Conservation (phyloP, 23 red algal species). For the Agarophyton chilense region DNA sequence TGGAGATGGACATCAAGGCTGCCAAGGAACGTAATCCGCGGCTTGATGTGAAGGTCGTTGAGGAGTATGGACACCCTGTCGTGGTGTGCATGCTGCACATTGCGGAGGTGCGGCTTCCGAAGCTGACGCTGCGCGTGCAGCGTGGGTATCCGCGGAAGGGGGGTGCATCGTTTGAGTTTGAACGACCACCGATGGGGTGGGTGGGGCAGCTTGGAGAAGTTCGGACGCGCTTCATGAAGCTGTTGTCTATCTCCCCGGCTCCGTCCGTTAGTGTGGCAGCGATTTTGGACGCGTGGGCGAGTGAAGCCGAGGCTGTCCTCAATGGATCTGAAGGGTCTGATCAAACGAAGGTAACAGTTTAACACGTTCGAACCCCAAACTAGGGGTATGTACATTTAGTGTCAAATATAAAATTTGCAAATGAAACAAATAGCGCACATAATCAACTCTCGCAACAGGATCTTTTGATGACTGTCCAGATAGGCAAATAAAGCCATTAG, state of each 20-base stretch:
- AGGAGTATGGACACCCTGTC: conserved; percentile 77
- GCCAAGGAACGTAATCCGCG: conserved; percentile 47
- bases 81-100: conserved; percentile 59
- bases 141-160: conserved; percentile 78
- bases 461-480: no score
- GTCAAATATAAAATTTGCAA: no score
- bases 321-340: conserved; percentile 56
- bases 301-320: conserved; percentile 57
- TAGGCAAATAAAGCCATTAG: no score
- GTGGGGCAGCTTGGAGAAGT: conserved; percentile 47
- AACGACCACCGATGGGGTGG: conserved; percentile 81
- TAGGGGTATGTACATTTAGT: no score
- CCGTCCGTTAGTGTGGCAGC: conserved; percentile 71
- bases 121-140: conserved; percentile 64
- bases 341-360: not conserved
- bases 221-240: conserved; percentile 52
- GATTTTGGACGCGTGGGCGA: conserved; percentile 73
- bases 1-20: conserved; percentile 63
- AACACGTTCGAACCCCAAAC: no score
- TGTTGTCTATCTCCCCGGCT: conserved; percentile 59
- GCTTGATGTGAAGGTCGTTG: conserved; percentile 37
- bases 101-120: conserved; percentile 55
- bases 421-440: no score
- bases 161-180: conserved; percentile 66
- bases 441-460: no score